Percentiles rank a stretch among this genome's conserved stretches.
phyloP scores from a whole-genome alignment of 306 rosid genomes.

The Rosa multiflora region DNA sequence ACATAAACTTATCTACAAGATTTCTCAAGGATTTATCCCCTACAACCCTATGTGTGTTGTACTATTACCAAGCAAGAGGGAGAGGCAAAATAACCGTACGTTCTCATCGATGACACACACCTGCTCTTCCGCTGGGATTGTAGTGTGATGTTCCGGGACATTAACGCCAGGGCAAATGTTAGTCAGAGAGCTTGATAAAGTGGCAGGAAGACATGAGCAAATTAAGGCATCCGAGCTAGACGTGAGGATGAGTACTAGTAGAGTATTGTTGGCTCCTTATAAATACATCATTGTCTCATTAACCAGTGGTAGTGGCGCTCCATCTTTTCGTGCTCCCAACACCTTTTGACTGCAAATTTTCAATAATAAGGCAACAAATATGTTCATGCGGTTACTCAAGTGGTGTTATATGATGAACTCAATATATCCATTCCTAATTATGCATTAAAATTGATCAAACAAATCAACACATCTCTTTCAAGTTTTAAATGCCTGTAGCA shows the following conservation, averaged over 20 bases:
- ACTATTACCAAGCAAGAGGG: conserved; percentile 10
- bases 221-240: conserved; percentile 34
- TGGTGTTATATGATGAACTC: neutral
- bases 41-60: neutral
- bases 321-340: conserved; percentile 76
- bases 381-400: neutral
- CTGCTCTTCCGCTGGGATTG: conserved; percentile 12
- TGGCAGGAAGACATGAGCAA: conserved; percentile 28
- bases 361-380: conserved; percentile 2
- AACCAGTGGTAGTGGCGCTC: conserved; percentile 68
- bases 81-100: conserved; percentile 13
- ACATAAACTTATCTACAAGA: conserved; percentile 42
- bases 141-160: conserved; percentile 35
- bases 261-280: conserved; percentile 31
- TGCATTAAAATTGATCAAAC: neutral
- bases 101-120: conserved; percentile 13
- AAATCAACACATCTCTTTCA: neutral
- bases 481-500: neutral
- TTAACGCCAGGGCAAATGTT: conserved; percentile 21
- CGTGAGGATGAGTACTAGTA: conserved; percentile 32
- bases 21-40: conserved; percentile 24
- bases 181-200: conserved; percentile 28
- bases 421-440: neutral
- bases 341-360: conserved; percentile 61
- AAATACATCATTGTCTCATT: conserved; percentile 91